Base-by-base conservation (phyloP, 257 asterid genomes). In the Nicotiana undulata region DNA sequence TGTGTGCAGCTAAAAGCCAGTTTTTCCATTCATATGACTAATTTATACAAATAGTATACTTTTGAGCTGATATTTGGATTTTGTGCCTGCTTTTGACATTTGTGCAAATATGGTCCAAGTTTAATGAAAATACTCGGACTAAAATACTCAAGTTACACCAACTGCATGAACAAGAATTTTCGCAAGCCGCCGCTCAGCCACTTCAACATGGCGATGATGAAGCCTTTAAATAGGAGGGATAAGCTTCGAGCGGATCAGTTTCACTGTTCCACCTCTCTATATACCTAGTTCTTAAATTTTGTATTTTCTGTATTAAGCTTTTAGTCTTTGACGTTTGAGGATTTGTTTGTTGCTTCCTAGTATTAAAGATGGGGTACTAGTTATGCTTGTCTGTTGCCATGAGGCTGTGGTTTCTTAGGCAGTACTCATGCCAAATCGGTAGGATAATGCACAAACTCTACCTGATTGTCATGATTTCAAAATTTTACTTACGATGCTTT, bases 121-220 rank as follows among this genome's bases (percentile, higher is more conserved):
- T 40, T 40, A 40, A 8, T 2, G 12, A 40, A 40, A 29, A 40
- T 40, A 40, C 7, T 40, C 0, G 11, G 11, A 40, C 49, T 40
- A 40, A 40, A 1, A 8, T 40, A 40, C 11, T 37, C 46, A 37
- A 7, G 46, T 37, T 37, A 8, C 46, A 37, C 46, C 10, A 7
- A 37, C 46, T 37, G 85, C 97, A 93, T 65, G 97, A 93, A 83
- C 90, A 85, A 0, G 97, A 93, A 86, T 91, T 93, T n/a, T 63
- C 32, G 2, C 81, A 66, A 70, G 97, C 97, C 0, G 91, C 92
- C 15, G 81, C 63, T 49, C 96, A 88, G 87, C 98, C 98, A n/a
- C 96, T 93, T 60, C 96, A 97, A 0, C 97, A 93, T 61, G 96
- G 90, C 0, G 97, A 92, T 63, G 96, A 93, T 6, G 97, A 93